Conservation (phyloP, 345 rosid genomes). For the Syzygium aqueum region DNA sequence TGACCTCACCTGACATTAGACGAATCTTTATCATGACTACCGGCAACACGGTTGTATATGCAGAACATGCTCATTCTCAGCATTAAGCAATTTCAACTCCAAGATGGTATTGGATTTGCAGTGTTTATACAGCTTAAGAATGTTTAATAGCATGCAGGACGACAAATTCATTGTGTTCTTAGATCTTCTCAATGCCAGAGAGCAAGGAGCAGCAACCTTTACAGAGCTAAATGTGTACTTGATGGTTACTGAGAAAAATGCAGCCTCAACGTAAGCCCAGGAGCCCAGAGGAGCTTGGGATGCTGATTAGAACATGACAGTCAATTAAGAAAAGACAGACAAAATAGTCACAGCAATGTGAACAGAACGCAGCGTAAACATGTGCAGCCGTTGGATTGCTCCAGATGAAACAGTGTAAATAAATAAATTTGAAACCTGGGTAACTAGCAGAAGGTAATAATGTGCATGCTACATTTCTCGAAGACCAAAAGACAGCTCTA, state of each 20-base stretch:
- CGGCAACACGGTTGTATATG: not conserved
- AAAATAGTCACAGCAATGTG: not conserved
- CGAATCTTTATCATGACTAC: not conserved
- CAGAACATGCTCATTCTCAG: not conserved
- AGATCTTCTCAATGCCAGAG: not conserved
- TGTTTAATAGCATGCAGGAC: not conserved
- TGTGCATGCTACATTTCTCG: not conserved
- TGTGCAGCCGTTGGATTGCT: not conserved
- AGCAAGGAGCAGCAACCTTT: not conserved
- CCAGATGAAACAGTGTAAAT: not conserved
- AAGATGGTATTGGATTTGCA: not conserved
- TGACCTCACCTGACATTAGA: conserved; percentile 53
- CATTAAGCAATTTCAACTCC: not conserved
- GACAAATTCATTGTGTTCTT: not conserved
- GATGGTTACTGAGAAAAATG: not conserved
- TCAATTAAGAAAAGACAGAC: not conserved
- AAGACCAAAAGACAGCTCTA: not conserved
- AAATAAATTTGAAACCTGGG: not conserved
- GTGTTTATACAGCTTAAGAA: not conserved
- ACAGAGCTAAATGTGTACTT: not conserved
- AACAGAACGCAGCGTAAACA: not conserved
- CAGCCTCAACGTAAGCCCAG: not conserved
- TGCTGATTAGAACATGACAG: not conserved
- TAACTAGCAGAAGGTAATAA: not conserved
- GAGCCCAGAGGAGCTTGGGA: not conserved